Conservation (phyloP, 1,139 yeast species). For the Scheffersomyces illinoinensis region DNA sequence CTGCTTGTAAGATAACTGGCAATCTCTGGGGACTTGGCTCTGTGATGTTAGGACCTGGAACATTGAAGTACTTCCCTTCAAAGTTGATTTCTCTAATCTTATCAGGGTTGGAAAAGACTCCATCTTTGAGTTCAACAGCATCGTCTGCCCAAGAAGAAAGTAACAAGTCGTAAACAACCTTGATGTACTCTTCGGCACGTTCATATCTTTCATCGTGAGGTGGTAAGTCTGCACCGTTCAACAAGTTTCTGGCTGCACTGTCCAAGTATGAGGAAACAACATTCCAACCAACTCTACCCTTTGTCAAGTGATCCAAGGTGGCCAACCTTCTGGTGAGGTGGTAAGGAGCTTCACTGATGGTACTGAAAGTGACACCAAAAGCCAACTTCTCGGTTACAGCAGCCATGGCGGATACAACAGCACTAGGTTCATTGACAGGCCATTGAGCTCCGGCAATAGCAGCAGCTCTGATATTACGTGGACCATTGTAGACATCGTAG, state of each 20-base stretch:
- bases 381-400: constrained; percentile 38
- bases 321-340: constrained; percentile 45
- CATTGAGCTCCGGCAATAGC: constrained; percentile 42
- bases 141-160: constrained; percentile 49
- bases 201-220: constrained; percentile 40
- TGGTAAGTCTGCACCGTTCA: constrained; percentile 34
- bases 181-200: constrained; percentile 42
- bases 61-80: constrained; percentile 38
- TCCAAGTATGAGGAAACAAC: constrained; percentile 41
- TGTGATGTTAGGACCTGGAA: constrained; percentile 45
- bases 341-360: constrained; percentile 45
- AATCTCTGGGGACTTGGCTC: constrained; percentile 46
- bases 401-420: constrained; percentile 43
- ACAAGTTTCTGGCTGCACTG: constrained; percentile 40
- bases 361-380: constrained; percentile 45
- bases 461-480: constrained; percentile 33
- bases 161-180: constrained; percentile 39
- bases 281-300: constrained; percentile 48
- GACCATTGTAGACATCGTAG: constrained; percentile 43
- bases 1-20: constrained; percentile 49
- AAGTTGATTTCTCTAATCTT: constrained; percentile 40
- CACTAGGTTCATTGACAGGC: constrained; percentile 43
- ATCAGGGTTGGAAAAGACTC: constrained; percentile 39
- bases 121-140: constrained; percentile 34
- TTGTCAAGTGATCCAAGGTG: constrained; percentile 41